Base-by-base conservation (phyloP, 1,284 basidiomycete species). In the Ustilago tritici region DNA sequence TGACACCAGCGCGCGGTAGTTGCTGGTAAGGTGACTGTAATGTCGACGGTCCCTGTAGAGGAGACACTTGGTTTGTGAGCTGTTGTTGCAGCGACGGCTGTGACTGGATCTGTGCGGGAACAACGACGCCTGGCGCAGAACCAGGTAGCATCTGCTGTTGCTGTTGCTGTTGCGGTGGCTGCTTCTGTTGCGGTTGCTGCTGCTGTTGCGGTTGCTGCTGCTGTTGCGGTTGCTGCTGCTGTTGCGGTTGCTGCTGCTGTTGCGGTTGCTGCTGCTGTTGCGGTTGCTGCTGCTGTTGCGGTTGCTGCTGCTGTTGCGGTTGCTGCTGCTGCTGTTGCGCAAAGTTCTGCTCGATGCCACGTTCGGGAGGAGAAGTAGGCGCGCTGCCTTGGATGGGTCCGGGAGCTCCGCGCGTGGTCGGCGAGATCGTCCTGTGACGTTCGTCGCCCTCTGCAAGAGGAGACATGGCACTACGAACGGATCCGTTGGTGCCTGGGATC, bases 381-480 rank as follows among this genome's bases (percentile, higher is more conserved):
- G 63, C 53, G 53, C 49, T 65, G 15, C 52, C 65, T 9, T 70
- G 61, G 23, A 68, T 38, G 1, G 59, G 61, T 4, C 56, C 50
- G 1, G 67, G 34, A 4, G 61, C 53, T 2, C 54, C 49, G 23
- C 77, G 65, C 28, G 19, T 34, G 14, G 75, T 71, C 14, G 79
- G 79, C 38, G 80, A 81, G 57, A 73, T 76, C 49, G 78, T 58
- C 17, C 69, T 61, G 15, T 70, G 65, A 17, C 71, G 69, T 47
- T 77, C 68, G 34, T 71, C 69, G 6, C 61, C 60, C 38, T 80
- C 75, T 9, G 68, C 58, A 12, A 72, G 59, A 19, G 78, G 76
- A 15, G 78, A 71, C 75, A 72, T 76, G 46, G 70, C 63, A 50
- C 74, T 71, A 31, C 72, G 70, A 3, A 54, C 56, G 14, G 72